phyloP scores from a whole-genome alignment of 1,284 basidiomycete species.

The Ceratobasidium sp. region DNA sequence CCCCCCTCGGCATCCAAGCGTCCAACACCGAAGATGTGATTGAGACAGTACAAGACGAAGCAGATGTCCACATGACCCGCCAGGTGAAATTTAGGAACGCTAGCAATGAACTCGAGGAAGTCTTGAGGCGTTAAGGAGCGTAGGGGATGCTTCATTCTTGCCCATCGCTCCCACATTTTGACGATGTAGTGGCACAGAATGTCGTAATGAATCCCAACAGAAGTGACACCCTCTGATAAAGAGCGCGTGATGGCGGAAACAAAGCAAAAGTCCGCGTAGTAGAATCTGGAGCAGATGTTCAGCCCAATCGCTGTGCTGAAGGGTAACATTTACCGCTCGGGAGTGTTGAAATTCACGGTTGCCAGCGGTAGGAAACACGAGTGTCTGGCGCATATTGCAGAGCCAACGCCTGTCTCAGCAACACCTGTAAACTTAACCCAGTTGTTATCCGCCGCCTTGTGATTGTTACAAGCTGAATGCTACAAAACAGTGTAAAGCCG shows the following conservation, averaged over 20 bases:
- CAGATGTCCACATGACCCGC: neutral
- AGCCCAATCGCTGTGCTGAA: neutral
- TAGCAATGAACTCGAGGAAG: neutral
- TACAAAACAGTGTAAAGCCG: neutral
- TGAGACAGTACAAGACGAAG: constrained; percentile 4
- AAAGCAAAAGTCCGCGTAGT: neutral
- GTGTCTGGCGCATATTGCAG: constrained; percentile 6
- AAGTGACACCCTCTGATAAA: neutral
- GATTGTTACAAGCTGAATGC: constrained; percentile 27
- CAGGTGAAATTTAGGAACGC: constrained; percentile 31
- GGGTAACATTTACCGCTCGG: neutral
- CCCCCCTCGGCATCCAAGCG: constrained; percentile 18
- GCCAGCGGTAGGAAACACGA: neutral
- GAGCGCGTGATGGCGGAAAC: neutral
- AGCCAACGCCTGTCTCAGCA: constrained; percentile 9
- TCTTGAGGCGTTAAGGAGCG: neutral
- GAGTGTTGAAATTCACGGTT: constrained; percentile 1
- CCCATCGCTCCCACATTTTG: neutral
- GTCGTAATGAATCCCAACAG: constrained; percentile 18
- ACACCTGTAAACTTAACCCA: neutral
- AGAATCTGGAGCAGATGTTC: neutral
- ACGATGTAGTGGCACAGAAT: constrained; percentile 16
- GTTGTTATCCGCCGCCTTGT: constrained; percentile 4
- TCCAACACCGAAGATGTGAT: constrained; percentile 1
- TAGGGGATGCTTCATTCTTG: neutral